A percentile compares a stretch with the other conserved stretches of the same genome.
These are phyloP conservation scores for Pythium dissimile DNA, from an alignment of 352 stramenopile genomes.

Conservation along the genomic window DNA sequence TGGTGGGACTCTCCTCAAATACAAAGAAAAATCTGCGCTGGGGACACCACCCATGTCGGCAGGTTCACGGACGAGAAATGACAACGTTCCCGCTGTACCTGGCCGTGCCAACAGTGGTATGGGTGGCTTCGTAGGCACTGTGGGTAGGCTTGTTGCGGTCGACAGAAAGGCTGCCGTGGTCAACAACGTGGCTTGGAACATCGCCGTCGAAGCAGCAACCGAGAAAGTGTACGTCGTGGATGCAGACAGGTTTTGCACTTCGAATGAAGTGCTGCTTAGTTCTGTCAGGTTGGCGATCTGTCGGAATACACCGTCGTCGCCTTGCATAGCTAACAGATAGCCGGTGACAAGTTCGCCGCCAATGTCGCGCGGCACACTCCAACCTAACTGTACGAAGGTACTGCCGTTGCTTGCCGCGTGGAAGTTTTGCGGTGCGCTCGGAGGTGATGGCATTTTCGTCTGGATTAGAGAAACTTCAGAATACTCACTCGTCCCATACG, in stretches of 20 bases:
- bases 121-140: conserved; percentile 21
- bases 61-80: conserved; percentile 28
- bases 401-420: background rate
- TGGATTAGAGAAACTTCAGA: conserved; percentile 14
- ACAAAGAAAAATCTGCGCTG: conserved; percentile 32
- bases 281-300: background rate
- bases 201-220: conserved; percentile 20
- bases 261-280: background rate
- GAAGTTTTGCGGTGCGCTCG: conserved; percentile 27
- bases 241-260: conserved; percentile 27
- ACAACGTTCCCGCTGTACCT: conserved; percentile 30
- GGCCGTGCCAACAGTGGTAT: background rate
- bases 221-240: conserved; percentile 34
- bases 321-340: conserved; percentile 18
- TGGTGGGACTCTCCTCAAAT: conserved; percentile 18
- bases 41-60: conserved; percentile 33
- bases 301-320: background rate
- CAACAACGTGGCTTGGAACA: conserved; percentile 17
- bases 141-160: conserved; percentile 21
- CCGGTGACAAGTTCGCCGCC: conserved; percentile 33
- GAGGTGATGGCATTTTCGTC: conserved; percentile 31
- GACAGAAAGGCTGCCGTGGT: conserved; percentile 6
- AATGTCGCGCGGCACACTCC: conserved; percentile 31
- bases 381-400: conserved; percentile 28
- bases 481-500: conserved; percentile 38